Base-by-base conservation (phyloP, 2,329 filamentous ascomycete genomes). In the Sclerotinia minor region DNA sequence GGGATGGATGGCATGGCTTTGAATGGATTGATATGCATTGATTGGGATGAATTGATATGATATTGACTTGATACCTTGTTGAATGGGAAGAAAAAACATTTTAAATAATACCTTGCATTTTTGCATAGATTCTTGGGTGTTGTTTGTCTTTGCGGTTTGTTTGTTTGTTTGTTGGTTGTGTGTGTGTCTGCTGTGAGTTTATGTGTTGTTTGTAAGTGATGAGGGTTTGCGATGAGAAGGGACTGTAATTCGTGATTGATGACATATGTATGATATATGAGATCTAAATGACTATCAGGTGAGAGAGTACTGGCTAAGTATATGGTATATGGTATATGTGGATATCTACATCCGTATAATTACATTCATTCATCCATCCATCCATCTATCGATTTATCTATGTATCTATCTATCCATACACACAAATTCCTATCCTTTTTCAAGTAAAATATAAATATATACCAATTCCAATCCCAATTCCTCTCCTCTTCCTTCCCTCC, bases 11-110 rank as follows among this genome's bases (percentile, higher is more conserved):
- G 47, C 13, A 58, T 44, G 45, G 53, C 24, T 35, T 57, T 21
- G 32, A 21, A 57, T 57, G 32, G 53, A 50, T 52, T 26, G 59
- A 49, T n/a, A 63, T 52, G 24, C 21, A 29, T 64, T 53, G 60
- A 53, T 35, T 52, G 50, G 52, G 50, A 44, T 52, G 45, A 41
- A 32, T 35, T 66, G 52, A 59, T 41, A 35, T 49, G 59, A 63
- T 50, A 26, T 58, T 24, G 45, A 41, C 26, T 50, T 47, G 47
- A 63, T 63, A 24, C 44, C n/a, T 47, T 38, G 38, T 44, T 64
- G 35, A 64, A 64, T 64, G 44, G 35, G 32, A 47, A 58, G 32
- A 47, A 58, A 38, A 38, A 38, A 50, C n/a, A 50, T 11, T n/a
- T 17, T 41, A 49, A 63, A 38, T 26, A 63, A 50, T 50, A 50